These are phyloP conservation scores for Trichoderma parareesei DNA, from an alignment of 495 filamentous ascomycete genomes.

Conservation along the genomic window DNA sequence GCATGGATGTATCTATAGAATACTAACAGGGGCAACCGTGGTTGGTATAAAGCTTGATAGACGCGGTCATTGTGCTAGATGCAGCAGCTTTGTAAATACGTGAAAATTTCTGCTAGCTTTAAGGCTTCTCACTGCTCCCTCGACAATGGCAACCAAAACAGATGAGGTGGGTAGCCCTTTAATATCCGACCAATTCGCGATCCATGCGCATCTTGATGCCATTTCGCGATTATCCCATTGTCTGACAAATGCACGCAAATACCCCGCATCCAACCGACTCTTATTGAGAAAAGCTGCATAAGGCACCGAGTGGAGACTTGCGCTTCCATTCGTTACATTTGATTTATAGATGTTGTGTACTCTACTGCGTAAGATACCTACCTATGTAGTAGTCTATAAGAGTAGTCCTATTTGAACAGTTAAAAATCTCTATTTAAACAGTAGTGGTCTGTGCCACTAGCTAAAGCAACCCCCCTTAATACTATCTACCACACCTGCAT, in stretches of 20 bases:
- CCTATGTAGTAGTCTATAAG: too few relatives aligned
- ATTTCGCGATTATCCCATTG: neutral
- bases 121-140: too few relatives aligned
- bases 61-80: constrained; percentile 16
- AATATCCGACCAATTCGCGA: neutral
- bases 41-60: constrained; percentile 64
- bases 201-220: neutral
- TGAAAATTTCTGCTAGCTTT: too few relatives aligned
- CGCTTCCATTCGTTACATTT: too few relatives aligned
- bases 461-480: too few relatives aligned
- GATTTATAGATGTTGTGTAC: too few relatives aligned
- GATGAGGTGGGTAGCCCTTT: neutral
- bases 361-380: too few relatives aligned
- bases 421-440: too few relatives aligned
- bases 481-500: too few relatives aligned
- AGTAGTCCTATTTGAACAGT: too few relatives aligned
- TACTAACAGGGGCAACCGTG: constrained; percentile 57
- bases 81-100: neutral
- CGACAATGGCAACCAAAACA: neutral
- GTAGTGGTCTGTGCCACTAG: too few relatives aligned
- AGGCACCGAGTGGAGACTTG: neutral
- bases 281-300: neutral
- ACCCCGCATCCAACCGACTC: neutral
- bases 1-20: neutral
- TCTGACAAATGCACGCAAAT: neutral